These are phyloP conservation scores for Ogataea hybrid DNA, from an alignment of 1,139 yeast species.

Conservation along the genomic window DNA sequence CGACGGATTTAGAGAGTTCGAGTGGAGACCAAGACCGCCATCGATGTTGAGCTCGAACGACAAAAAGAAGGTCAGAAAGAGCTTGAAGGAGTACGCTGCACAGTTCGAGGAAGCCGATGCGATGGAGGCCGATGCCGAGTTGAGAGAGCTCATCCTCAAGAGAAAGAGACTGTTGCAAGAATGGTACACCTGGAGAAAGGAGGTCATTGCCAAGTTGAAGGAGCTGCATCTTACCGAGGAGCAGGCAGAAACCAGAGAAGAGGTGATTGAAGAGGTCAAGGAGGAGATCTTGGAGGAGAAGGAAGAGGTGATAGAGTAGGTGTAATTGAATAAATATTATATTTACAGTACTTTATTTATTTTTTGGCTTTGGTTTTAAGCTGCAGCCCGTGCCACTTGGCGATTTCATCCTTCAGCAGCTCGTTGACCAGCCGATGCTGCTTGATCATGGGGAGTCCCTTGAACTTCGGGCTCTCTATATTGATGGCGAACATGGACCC, in stretches of 20 bases:
- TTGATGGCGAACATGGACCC: constrained; percentile 96
- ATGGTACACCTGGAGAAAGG: constrained; percentile 80
- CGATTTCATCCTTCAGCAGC: constrained; percentile 77
- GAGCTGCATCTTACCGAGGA: constrained; percentile 40
- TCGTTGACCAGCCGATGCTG: constrained; percentile 91
- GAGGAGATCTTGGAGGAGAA: constrained; percentile 70
- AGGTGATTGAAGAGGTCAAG: constrained; percentile 64
- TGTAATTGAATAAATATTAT: constrained; percentile 1
- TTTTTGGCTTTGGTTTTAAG: constrained; percentile 63
- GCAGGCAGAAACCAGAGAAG: constrained; percentile 46
- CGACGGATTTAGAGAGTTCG: constrained; percentile 83
- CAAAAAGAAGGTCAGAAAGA: constrained; percentile 86
- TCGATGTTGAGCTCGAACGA: constrained; percentile 73
- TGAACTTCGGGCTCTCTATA: constrained; percentile 70
- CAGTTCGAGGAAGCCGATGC: constrained; percentile 95
- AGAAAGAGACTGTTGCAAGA: constrained; percentile 82
- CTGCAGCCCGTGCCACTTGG: constrained; percentile 94
- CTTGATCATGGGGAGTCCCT: constrained; percentile 79
- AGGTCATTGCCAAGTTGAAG: constrained; percentile 48
- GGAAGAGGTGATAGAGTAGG: constrained; percentile 71
- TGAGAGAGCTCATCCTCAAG: constrained; percentile 81
- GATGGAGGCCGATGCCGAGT: constrained; percentile 93
- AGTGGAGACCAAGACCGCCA: constrained; percentile 98
- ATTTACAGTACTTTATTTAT: constrained; percentile 6
- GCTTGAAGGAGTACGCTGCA: constrained; percentile 83